Conservation (phyloP, 2,329 filamentous ascomycete species). For the Aspergillus pseudoglaucus region DNA sequence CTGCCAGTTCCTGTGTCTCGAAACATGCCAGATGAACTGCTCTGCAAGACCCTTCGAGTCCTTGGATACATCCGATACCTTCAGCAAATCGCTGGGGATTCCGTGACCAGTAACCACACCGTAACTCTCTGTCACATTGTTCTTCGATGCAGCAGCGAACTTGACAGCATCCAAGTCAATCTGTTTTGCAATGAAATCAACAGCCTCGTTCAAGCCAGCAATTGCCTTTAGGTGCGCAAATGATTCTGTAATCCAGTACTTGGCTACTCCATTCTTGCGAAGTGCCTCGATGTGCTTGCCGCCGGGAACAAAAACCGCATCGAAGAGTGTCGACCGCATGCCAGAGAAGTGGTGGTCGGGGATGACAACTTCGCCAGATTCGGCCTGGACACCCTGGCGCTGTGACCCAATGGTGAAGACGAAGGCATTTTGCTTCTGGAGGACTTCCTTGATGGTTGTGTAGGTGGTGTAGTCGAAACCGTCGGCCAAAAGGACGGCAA, state of each 20-base stretch:
- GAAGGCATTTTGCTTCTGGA: slow-evolving; percentile 57
- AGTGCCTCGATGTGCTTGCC: slow-evolving; percentile 59
- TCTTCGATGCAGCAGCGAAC: slow-evolving; percentile 12
- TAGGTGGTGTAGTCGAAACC: slow-evolving; percentile 66
- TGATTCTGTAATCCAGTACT: slow-evolving; percentile 72
- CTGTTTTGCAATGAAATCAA: slow-evolving; percentile 24
- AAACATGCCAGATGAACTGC: slow-evolving; percentile 62
- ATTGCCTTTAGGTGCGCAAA: slow-evolving; percentile 78
- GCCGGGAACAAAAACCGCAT: slow-evolving; percentile 70
- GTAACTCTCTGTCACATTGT: slow-evolving; percentile 23
- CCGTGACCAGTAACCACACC: slow-evolving; percentile 29
- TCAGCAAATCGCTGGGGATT: slow-evolving; percentile 14
- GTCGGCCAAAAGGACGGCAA: slow-evolving; percentile 71
- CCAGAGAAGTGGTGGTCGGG: slow-evolving; percentile 76
- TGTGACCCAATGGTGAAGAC: slow-evolving; percentile 67
- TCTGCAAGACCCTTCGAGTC: slow-evolving; percentile 62
- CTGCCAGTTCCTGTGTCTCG: slow-evolving; percentile 66
- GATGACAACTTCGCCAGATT: slow-evolving; percentile 52
- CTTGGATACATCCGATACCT: slow-evolving; percentile 52
- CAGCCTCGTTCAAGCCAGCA: slow-evolving; percentile 55
- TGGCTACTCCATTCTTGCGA: slow-evolving; percentile 62
- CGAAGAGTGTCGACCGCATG: slow-evolving; percentile 70
- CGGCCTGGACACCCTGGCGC: slow-evolving; percentile 59
- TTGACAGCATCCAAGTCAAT: slow-evolving; percentile 22
- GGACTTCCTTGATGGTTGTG: slow-evolving; percentile 56